Percentiles rank a stretch among this genome's conserved stretches.
These are phyloP conservation scores for Spizellomyces punctatus DNA, from an alignment of 192 early-diverging fungal species.

Conservation along the genomic window DNA sequence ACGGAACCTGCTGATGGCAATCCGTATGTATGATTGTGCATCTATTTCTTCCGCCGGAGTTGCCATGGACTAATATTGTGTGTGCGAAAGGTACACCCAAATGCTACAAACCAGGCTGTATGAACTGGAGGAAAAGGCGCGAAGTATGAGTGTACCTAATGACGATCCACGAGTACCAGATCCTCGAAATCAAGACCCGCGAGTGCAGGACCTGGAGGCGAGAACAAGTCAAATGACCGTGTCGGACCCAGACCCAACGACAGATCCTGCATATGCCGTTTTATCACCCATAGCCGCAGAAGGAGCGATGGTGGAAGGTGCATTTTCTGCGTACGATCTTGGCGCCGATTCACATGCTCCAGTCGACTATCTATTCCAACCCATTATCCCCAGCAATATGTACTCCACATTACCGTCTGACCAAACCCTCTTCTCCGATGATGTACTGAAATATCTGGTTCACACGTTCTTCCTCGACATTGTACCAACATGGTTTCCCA, in stretches of 20 bases:
- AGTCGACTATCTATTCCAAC: background rate
- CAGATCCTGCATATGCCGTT: no score
- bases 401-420: constrained; percentile 23
- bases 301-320: background rate
- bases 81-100: no score
- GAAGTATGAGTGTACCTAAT: background rate
- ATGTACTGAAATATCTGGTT: constrained; percentile 13
- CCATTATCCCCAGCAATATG: background rate
- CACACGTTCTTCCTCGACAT: constrained; percentile 23
- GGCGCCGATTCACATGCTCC: background rate
- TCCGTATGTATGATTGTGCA: background rate
- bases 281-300: background rate
- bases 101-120: constrained; percentile 25
- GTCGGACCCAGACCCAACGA: no score
- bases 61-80: no score
- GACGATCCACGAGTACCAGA: no score
- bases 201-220: no score
- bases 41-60: no score
- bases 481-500: constrained; percentile 19
- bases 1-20: background rate
- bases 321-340: background rate
- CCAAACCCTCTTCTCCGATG: constrained; percentile 11
- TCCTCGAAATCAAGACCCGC: no score
- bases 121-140: constrained; percentile 25
- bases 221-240: no score